A percentile compares a stretch with the other conserved stretches of the same genome.
Conservation (phyloP, 768 basidiomycete genomes). For the Paxillus ammoniavirescens region DNA sequence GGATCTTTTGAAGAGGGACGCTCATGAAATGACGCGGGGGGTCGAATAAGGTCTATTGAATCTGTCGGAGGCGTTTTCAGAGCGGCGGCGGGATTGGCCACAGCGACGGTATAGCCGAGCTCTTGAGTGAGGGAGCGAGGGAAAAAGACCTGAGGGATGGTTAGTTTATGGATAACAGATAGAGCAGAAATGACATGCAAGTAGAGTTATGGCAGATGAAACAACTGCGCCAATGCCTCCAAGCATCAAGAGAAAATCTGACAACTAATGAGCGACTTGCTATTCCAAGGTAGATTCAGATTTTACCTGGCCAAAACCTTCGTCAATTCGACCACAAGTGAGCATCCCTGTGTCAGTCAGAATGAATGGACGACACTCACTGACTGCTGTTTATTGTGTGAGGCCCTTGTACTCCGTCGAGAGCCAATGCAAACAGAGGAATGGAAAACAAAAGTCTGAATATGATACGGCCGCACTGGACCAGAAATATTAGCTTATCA, state of each 20-base stretch:
- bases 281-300: not conserved
- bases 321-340: not conserved
- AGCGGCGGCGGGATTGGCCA: slow-evolving; percentile 19
- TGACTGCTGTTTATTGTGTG: slow-evolving; percentile 50
- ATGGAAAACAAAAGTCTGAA: slow-evolving; percentile 76
- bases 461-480: slow-evolving; percentile 63
- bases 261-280: not conserved
- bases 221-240: slow-evolving; percentile 75
- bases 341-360: not conserved
- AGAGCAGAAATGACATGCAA: slow-evolving; percentile 45
- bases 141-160: slow-evolving; percentile 61
- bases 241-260: slow-evolving; percentile 70
- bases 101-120: slow-evolving; percentile 51
- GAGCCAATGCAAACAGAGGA: slow-evolving; percentile 60
- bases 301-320: slow-evolving; percentile 63
- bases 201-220: slow-evolving; percentile 76
- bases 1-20: slow-evolving; percentile 25
- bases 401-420: slow-evolving; percentile 57
- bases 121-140: slow-evolving; percentile 69
- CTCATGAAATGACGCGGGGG: slow-evolving; percentile 1
- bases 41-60: slow-evolving; percentile 21
- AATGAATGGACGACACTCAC: slow-evolving; percentile 41
- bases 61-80: slow-evolving; percentile 29
- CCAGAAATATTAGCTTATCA: not conserved
- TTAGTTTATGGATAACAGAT: not conserved